Evolutionary conservation across 2,329 filamentous ascomycete genomes (phyloP).

Genomic region (Fusarium hostae): DNA sequence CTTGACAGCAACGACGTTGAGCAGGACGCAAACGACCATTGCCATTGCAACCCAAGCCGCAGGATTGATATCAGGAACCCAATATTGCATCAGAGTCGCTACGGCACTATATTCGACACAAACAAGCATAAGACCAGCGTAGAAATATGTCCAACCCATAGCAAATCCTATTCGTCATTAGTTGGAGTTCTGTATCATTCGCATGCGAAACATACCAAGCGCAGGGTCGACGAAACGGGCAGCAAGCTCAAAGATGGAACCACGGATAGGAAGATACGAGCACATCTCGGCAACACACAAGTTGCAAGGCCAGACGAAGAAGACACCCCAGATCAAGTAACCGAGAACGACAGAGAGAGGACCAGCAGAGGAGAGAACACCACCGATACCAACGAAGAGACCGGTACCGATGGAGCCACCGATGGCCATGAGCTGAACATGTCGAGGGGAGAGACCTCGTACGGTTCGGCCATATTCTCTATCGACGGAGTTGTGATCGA

Average conservation of each 20-base stretch:
- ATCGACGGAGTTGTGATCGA: conserved; percentile 41
- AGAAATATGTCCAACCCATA: conserved; percentile 64
- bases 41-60: conserved; percentile 62
- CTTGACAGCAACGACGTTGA: conserved; percentile 61
- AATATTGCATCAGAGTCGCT: conserved; percentile 58
- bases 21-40: conserved; percentile 56
- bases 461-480: conserved; percentile 49
- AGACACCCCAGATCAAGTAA: conserved; percentile 57
- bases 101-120: conserved; percentile 59
- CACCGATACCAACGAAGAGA: conserved; percentile 58
- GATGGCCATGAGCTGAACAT: conserved; percentile 62
- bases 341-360: conserved; percentile 58
- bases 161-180: conserved; percentile 55
- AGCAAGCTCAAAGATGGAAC: conserved; percentile 66
- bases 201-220: conserved; percentile 49
- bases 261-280: conserved; percentile 64
- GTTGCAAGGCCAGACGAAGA: conserved; percentile 58
- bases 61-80: conserved; percentile 55
- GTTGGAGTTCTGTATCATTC: rapidly evolving
- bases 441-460: conserved; percentile 52
- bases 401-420: conserved; percentile 60
- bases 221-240: conserved; percentile 66
- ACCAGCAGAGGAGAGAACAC: conserved; percentile 55
- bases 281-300: conserved; percentile 67
- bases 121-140: conserved; percentile 58